Conservation (phyloP, 495 filamentous ascomycete genomes). For the Aspergillus cavernicola region DNA sequence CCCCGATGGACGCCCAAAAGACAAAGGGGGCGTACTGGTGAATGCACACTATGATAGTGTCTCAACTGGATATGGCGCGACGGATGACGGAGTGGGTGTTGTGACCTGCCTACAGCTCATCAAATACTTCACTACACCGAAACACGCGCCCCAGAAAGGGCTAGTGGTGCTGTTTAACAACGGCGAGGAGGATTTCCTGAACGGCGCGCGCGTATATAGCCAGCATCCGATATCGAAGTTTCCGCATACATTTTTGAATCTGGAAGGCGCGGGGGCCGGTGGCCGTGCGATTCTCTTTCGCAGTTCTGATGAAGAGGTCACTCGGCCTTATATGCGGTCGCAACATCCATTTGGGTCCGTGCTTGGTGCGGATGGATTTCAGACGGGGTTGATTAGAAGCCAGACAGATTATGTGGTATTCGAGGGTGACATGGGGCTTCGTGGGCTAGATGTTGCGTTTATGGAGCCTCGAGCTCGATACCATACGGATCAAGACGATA, state of each 20-base stretch:
- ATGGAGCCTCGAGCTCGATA: conserved; percentile 81
- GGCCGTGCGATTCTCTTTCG: conserved; percentile 85
- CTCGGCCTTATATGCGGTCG: conserved; percentile 65
- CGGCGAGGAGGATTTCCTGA: conserved; percentile 90
- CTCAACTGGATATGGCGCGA: conserved; percentile 84
- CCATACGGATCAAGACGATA: conserved; percentile 88
- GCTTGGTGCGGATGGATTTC: conserved; percentile 77
- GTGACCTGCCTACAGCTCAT: conserved; percentile 84
- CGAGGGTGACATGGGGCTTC: conserved; percentile 71
- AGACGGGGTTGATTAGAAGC: conserved; percentile 69
- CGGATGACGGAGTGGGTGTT: conserved; percentile 89
- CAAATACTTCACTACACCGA: conserved; percentile 75
- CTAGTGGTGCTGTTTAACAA: conserved; percentile 90
- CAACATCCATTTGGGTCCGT: conserved; percentile 80
- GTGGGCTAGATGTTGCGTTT: conserved; percentile 91
- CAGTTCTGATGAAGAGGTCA: conserved; percentile 83
- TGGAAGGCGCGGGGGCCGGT: conserved; percentile 93
- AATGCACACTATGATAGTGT: conserved; percentile 98
- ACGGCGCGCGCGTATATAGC: conserved; percentile 82
- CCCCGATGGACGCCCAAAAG: conserved; percentile 39
- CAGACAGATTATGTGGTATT: conserved; percentile 91
- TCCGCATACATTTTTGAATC: conserved; percentile 82
- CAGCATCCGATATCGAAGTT: conserved; percentile 75
- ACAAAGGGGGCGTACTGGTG: conserved; percentile 77
- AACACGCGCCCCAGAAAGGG: conserved; percentile 72